phyloP scores from a whole-genome alignment of 306 rosid species.

The Gastrolobium villosum region DNA sequence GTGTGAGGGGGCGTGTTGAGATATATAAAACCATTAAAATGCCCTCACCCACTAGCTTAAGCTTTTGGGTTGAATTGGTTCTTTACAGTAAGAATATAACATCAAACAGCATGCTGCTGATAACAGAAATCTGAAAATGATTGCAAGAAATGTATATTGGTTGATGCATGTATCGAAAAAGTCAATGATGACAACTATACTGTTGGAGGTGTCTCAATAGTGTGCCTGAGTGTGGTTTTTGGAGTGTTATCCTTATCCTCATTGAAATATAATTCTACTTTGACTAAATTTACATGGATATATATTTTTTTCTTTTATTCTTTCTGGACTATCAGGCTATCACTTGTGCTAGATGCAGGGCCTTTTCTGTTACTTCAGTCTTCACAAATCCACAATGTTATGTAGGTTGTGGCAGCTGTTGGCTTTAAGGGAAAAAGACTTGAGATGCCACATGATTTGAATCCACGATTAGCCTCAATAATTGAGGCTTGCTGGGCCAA shows the following conservation, averaged over 20 bases:
- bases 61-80: too few relatives aligned
- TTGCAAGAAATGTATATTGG: slow-evolving; percentile 30
- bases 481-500: slow-evolving; percentile 93
- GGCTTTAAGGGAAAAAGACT: slow-evolving; percentile 82
- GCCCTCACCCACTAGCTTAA: too few relatives aligned
- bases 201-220: slow-evolving; percentile 6
- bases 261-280: slow-evolving; percentile 7
- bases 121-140: slow-evolving; percentile 29
- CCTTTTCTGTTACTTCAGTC: slow-evolving; percentile 9
- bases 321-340: background rate
- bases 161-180: background rate
- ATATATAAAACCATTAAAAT: too few relatives aligned
- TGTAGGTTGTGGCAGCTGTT: slow-evolving; percentile 91
- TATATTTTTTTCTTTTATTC: background rate
- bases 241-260: background rate
- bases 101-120: slow-evolving; percentile 8
- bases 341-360: slow-evolving; percentile 21
- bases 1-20: too few relatives aligned
- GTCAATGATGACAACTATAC: background rate
- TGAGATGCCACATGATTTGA: slow-evolving; percentile 77
- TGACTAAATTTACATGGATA: slow-evolving; percentile 19
- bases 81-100: background rate
- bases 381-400: slow-evolving; percentile 33
- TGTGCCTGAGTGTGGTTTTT: slow-evolving; percentile 11
- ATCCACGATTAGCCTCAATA: slow-evolving; percentile 72